Conservation (phyloP, 495 filamentous ascomycete genomes). For the Aspergillus baeticus region DNA sequence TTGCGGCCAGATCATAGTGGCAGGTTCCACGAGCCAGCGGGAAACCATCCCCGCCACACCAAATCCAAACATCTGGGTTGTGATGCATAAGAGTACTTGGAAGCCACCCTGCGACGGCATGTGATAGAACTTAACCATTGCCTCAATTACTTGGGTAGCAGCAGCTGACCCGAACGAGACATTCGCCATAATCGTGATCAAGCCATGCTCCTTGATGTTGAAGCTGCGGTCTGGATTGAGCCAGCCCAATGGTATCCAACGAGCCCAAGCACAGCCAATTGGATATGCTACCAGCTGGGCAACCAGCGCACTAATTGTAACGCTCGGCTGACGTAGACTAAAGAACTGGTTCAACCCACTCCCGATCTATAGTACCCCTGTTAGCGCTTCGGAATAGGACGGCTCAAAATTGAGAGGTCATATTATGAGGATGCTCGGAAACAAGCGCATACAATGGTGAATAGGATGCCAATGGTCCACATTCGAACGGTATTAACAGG, state of each 20-base stretch:
- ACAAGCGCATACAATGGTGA: conserved; percentile 50
- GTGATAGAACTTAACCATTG: conserved; percentile 65
- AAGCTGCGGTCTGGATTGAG: conserved; percentile 71
- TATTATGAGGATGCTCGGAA: conserved; percentile 13
- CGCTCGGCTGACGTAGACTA: conserved; percentile 57
- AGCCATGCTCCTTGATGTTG: conserved; percentile 77
- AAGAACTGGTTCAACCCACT: conserved; percentile 74
- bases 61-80: conserved; percentile 72
- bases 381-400: not conserved
- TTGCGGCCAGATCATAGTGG: conserved; percentile 90
- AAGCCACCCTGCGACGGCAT: conserved; percentile 67
- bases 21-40: conserved; percentile 65
- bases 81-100: conserved; percentile 65
- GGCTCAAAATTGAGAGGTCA: not conserved
- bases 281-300: conserved; percentile 73
- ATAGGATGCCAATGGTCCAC: conserved; percentile 67
- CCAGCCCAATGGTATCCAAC: conserved; percentile 51
- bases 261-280: conserved; percentile 60
- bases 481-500: conserved; percentile 69
- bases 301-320: conserved; percentile 64
- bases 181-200: conserved; percentile 73
- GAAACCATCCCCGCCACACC: conserved; percentile 65
- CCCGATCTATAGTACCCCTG: conserved; percentile 38
- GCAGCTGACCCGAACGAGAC: conserved; percentile 63
- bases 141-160: conserved; percentile 67